A percentile compares a stretch with the other conserved stretches of the same genome.
Conservation (phyloP, 2,329 filamentous ascomycete genomes). For the Venturia carpophila region DNA sequence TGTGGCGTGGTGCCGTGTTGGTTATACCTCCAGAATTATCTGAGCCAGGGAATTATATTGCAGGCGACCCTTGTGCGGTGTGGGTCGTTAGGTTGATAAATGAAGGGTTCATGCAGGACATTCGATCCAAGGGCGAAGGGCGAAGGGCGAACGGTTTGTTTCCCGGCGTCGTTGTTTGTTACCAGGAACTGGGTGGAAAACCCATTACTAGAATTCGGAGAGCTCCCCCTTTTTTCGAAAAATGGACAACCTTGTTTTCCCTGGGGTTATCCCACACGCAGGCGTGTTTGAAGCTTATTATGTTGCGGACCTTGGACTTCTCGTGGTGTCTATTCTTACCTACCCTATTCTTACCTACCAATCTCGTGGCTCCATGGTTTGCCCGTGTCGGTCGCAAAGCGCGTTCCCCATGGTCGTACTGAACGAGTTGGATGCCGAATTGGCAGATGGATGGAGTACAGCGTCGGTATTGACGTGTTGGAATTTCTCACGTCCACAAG, state of each 20-base stretch:
- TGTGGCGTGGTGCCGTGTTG: too few species aligned
- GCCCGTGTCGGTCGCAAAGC: neutral
- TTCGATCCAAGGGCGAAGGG: too few species aligned
- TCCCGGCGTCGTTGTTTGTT: too few species aligned
- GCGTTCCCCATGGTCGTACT: neutral
- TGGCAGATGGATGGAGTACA: neutral
- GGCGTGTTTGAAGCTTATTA: too few species aligned
- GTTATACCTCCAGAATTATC: too few species aligned
- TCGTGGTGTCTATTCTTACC: constrained; percentile 4
- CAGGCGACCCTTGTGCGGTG: neutral
- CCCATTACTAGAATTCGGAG: neutral
- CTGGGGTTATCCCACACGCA: too few species aligned
- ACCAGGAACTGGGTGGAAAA: too few species aligned
- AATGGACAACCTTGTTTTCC: too few species aligned
- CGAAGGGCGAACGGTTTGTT: too few species aligned
- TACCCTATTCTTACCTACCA: too few species aligned
- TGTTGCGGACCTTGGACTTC: neutral
- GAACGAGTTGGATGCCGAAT: neutral
- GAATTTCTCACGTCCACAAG: too few species aligned
- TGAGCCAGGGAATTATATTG: neutral
- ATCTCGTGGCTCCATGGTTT: neutral
- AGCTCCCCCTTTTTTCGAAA: neutral
- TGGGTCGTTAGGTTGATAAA: neutral
- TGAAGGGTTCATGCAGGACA: neutral
- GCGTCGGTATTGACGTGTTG: too few species aligned